phyloP scores from a whole-genome alignment of 352 stramenopile genomes.

The Blastocystis sp. region DNA sequence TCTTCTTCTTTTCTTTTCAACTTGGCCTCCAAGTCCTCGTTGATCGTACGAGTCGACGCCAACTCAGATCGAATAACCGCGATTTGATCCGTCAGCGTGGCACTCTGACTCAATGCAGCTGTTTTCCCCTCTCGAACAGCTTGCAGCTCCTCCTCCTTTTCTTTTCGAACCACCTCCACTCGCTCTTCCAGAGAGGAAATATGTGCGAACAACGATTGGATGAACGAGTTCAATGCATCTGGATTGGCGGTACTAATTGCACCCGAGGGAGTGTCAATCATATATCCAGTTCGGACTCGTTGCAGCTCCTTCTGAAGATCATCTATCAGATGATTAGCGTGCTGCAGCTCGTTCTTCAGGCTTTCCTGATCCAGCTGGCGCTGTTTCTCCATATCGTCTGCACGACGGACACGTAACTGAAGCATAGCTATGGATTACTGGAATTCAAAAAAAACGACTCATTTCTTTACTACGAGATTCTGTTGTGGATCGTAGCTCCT shows the following conservation, averaged over 20 bases:
- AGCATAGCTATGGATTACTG: neutral
- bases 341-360: neutral
- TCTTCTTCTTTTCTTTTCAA: neutral
- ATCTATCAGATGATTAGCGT: neutral
- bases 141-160: slow-evolving; percentile 25
- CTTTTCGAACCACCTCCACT: neutral
- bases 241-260: neutral
- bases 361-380: neutral
- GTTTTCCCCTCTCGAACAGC: neutral
- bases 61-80: neutral
- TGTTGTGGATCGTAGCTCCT: neutral
- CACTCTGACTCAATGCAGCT: slow-evolving; percentile 4
- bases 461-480: neutral
- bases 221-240: neutral
- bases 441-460: neutral
- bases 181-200: neutral
- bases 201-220: neutral
- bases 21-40: neutral
- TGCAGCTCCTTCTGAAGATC: neutral
- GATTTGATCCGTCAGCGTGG: neutral
- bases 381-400: neutral
- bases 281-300: neutral
- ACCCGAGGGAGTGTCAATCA: neutral
- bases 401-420: neutral
- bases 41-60: neutral